Evolutionary conservation across 345 rosid species (phyloP), one percentile per base, ranked within the genome.

Genomic region (Sisymbrium irio): DNA sequence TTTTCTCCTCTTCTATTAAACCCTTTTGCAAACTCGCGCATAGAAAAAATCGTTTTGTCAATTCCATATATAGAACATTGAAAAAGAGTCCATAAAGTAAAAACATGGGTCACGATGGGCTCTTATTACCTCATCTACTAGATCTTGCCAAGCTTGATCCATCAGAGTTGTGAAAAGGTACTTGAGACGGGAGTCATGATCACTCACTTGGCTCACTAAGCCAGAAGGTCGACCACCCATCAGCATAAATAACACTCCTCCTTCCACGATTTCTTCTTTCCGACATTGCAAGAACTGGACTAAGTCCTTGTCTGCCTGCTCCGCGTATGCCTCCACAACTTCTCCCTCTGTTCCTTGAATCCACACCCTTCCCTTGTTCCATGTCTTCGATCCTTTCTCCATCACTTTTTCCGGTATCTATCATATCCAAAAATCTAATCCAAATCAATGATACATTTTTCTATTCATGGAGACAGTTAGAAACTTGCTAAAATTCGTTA

Each of bases 101-200:
- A 36, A 37, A 7, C 22, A 19, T 45, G 66, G 17, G 47, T 36
- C 49, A 51, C 9, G 8, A 51, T 40, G 36, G 37, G 36, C 15
- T 59, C 9, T 20, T 37, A 59, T 11, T 77, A 83, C 87, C 86
- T 83, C 85, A 7, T 82, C 76, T 70, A 85, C 44, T 20, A 85
- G 60, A 74, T 85, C 87, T 65, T 82, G 83, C 87, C 89, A 85
- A 61, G 85, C 82, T 22, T 77, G 83, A 77, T 85, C 84, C 87
- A 85, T 78, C 57, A 80, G 76, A 42, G 56, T 41, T 14, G 84
- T 74, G 67, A 83, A 85, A 22, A 80, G 85, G 53, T 83, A 84
- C 60, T 82, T 83, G 28, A 72, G 72, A 35, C 78, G 63, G 0
- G 87, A 75, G 60, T 82, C 83, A 37, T 63, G 71, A 54, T 83